A percentile compares a stretch with the other conserved stretches of the same genome.
phyloP scores from a whole-genome alignment of 768 basidiomycete genomes.

The Calocera viscosa region DNA sequence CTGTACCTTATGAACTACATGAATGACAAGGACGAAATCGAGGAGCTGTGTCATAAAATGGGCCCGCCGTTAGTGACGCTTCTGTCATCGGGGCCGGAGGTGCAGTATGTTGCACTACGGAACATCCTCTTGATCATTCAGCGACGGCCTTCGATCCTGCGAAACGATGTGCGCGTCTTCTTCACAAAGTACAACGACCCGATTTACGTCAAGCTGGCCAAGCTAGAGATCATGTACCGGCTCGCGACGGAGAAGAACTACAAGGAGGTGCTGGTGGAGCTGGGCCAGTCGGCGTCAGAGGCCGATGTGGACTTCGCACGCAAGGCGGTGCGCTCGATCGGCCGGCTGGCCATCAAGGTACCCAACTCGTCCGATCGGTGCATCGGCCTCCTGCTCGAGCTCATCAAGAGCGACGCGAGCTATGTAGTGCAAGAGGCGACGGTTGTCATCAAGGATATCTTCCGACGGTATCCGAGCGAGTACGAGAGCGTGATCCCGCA shows the following conservation, averaged over 20 bases:
- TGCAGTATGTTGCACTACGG: slow-evolving; percentile 93
- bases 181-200: slow-evolving; percentile 99
- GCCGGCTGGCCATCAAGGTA: slow-evolving; percentile 96
- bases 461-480: slow-evolving; percentile 89
- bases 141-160: slow-evolving; percentile 77
- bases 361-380: slow-evolving; percentile 77
- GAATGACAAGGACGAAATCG: slow-evolving; percentile 73
- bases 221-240: slow-evolving; percentile 97
- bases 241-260: slow-evolving; percentile 91
- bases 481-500: slow-evolving; percentile 94
- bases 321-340: slow-evolving; percentile 94
- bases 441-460: slow-evolving; percentile 96
- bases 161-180: slow-evolving; percentile 97
- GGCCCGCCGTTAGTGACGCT: slow-evolving; percentile 92
- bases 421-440: slow-evolving; percentile 97
- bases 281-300: slow-evolving; percentile 94
- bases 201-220: slow-evolving; percentile 96
- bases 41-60: slow-evolving; percentile 93
- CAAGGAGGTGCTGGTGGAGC: slow-evolving; percentile 79
- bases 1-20: slow-evolving; percentile 99
- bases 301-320: slow-evolving; percentile 97
- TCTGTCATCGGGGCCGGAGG: slow-evolving; percentile 92
- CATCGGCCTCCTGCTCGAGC: slow-evolving; percentile 69
- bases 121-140: slow-evolving; percentile 98
- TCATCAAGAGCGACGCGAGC: slow-evolving; percentile 85